Evolutionary conservation across 148 eudicot species (phyloP).

Genomic region (Amaranthus cruentus): DNA sequence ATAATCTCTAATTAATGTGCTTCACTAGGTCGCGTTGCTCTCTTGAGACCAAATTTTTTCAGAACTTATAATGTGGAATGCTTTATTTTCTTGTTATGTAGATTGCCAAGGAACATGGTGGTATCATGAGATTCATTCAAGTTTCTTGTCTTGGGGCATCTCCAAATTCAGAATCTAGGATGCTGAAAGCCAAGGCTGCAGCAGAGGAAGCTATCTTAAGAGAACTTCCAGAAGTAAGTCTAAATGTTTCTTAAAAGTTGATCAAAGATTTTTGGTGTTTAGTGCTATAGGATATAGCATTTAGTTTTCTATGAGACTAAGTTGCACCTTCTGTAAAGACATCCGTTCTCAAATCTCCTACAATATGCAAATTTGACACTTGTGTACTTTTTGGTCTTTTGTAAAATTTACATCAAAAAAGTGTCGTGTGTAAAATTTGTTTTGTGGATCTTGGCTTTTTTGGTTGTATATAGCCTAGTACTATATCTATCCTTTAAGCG

Average conservation of each 20-base stretch:
- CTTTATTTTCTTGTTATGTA: slow-evolving; percentile 27
- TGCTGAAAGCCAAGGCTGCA: slow-evolving; percentile 92
- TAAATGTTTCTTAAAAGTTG: background rate
- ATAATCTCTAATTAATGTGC: background rate
- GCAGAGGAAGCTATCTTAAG: slow-evolving; percentile 76
- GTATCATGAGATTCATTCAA: slow-evolving; percentile 88
- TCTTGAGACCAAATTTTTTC: background rate
- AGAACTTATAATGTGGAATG: background rate
- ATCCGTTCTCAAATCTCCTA: no score
- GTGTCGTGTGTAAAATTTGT: background rate
- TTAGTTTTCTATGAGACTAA: background rate
- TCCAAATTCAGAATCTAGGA: slow-evolving; percentile 65
- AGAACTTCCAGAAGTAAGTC: slow-evolving; percentile 73
- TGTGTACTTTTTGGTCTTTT: background rate
- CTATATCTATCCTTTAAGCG: background rate
- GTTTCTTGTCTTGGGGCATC: slow-evolving; percentile 92
- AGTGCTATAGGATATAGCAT: no score
- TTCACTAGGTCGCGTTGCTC: background rate
- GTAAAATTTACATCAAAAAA: no score
- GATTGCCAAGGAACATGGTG: slow-evolving; percentile 98
- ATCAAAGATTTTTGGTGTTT: background rate
- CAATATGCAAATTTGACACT: background rate
- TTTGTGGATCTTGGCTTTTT: background rate
- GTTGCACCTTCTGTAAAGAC: background rate
- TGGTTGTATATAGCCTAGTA: background rate